phyloP scores from a whole-genome alignment of 768 basidiomycete genomes.

The Agaricus blazei region DNA sequence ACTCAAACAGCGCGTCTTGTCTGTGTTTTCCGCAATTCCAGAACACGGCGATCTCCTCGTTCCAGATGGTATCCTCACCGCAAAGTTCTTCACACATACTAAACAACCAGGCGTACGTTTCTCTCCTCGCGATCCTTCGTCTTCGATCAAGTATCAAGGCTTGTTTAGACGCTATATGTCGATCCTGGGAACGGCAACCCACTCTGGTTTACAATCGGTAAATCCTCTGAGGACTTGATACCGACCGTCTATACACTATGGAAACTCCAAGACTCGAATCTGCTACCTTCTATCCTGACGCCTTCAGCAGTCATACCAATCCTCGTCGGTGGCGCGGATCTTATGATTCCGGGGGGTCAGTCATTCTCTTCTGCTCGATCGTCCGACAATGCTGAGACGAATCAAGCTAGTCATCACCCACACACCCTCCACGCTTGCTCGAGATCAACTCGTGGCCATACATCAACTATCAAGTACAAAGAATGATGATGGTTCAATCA shows the following conservation, averaged over 20 bases:
- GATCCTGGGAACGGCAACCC: conserved; percentile 58
- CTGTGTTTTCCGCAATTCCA: conserved; percentile 38
- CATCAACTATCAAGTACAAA: conserved; percentile 35
- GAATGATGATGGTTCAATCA: conserved; percentile 23
- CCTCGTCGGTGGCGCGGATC: conserved; percentile 75
- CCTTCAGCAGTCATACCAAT: conserved; percentile 66
- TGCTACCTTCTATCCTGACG: conserved; percentile 70
- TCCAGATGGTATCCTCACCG: conserved; percentile 64
- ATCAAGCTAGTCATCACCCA: conserved; percentile 56
- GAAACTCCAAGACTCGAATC: conserved; percentile 49
- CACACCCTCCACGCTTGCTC: conserved; percentile 29
- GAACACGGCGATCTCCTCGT: conserved; percentile 68
- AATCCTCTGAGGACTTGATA: conserved; percentile 59
- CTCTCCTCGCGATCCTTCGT: background rate
- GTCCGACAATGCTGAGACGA: conserved; percentile 2
- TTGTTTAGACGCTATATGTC: conserved; percentile 54
- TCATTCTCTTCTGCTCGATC: conserved; percentile 2
- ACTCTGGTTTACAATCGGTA: conserved; percentile 74
- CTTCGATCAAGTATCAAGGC: background rate
- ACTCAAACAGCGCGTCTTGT: conserved; percentile 53
- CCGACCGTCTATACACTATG: conserved; percentile 83
- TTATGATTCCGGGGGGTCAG: conserved; percentile 85
- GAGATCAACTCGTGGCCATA: conserved; percentile 59
- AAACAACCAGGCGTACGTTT: conserved; percentile 60
- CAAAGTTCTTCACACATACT: conserved; percentile 63